Conservation (phyloP, 208 protist species). For the Leptomonas pyrrhocoris region DNA sequence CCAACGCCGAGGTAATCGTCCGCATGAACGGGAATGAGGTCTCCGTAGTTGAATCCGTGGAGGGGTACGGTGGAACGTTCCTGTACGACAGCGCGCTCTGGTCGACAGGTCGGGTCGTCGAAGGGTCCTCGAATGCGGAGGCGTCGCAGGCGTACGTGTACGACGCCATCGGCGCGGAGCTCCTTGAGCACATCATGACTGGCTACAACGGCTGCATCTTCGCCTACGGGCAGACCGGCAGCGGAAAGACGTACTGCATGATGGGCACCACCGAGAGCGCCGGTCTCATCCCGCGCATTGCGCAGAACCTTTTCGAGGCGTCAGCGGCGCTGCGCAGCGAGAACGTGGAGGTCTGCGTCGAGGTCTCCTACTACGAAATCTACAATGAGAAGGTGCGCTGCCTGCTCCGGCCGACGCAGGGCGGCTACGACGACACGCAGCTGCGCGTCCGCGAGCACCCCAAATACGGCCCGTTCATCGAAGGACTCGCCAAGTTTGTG, state of each 20-base stretch:
- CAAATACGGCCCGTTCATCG: conserved; percentile 77
- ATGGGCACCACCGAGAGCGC: conserved; percentile 51
- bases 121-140: conserved; percentile 43
- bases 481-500: conserved; percentile 78
- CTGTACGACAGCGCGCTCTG: conserved; percentile 79
- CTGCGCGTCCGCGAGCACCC: conserved; percentile 85
- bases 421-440: conserved; percentile 62
- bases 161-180: conserved; percentile 51
- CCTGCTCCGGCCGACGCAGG: conserved; percentile 60
- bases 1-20: conserved; percentile 50
- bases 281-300: conserved; percentile 74
- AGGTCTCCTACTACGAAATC: conserved; percentile 90
- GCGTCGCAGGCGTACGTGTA: conserved; percentile 73
- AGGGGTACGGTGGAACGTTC: conserved; percentile 52
- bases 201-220: conserved; percentile 92
- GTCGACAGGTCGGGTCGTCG: conserved; percentile 42
- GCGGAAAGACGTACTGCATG: conserved; percentile 89
- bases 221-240: conserved; percentile 89
- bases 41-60: conserved; percentile 42
- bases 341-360: conserved; percentile 76
- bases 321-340: conserved; percentile 34
- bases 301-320: conserved; percentile 60
- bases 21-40: conserved; percentile 75
- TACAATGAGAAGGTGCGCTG: conserved; percentile 91
- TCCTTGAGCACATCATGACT: conserved; percentile 65